These are phyloP conservation scores for Aquanectria penicillioides DNA, from an alignment of 2,329 filamentous ascomycete species.

Conservation along the genomic window DNA sequence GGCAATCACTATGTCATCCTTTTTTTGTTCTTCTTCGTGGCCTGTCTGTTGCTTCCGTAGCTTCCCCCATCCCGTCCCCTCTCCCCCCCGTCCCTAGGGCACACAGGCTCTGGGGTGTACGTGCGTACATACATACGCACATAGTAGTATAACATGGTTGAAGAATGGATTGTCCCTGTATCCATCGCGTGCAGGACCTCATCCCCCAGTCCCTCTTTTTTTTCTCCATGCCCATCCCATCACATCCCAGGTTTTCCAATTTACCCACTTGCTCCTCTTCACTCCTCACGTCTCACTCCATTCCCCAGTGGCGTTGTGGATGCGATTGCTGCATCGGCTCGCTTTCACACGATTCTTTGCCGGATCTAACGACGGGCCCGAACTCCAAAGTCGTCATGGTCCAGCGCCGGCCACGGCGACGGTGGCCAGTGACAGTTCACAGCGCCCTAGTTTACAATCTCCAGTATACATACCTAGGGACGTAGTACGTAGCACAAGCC, in stretches of 20 bases:
- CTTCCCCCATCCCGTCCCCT: too few species aligned
- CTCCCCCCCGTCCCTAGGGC: neutral
- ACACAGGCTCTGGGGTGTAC: slow-evolving; percentile 2
- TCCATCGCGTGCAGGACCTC: slow-evolving; percentile 1
- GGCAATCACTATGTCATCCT: too few species aligned
- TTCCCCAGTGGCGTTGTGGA: slow-evolving; percentile 20
- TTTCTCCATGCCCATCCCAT: slow-evolving; percentile 13
- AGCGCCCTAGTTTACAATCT: slow-evolving; percentile 9
- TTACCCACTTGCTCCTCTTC: slow-evolving; percentile 10
- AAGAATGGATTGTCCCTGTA: slow-evolving; percentile 7
- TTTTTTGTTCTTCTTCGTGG: too few species aligned
- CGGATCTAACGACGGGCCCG: slow-evolving; percentile 25
- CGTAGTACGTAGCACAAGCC: neutral
- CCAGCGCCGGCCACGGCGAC: slow-evolving; percentile 12
- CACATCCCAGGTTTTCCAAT: neutral
- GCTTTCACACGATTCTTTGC: slow-evolving; percentile 22
- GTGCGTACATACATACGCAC: too few species aligned
- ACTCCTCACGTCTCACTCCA: slow-evolving; percentile 8
- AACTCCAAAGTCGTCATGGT: slow-evolving; percentile 16
- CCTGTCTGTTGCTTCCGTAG: too few species aligned
- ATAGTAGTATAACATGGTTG: too few species aligned
- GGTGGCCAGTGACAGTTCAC: slow-evolving; percentile 15
- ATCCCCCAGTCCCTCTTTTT: slow-evolving; percentile 2
- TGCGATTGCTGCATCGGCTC: slow-evolving; percentile 18
- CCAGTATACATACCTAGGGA: too few species aligned